Conservation (phyloP, 306 rosid genomes). For the Benincasa hispida region DNA sequence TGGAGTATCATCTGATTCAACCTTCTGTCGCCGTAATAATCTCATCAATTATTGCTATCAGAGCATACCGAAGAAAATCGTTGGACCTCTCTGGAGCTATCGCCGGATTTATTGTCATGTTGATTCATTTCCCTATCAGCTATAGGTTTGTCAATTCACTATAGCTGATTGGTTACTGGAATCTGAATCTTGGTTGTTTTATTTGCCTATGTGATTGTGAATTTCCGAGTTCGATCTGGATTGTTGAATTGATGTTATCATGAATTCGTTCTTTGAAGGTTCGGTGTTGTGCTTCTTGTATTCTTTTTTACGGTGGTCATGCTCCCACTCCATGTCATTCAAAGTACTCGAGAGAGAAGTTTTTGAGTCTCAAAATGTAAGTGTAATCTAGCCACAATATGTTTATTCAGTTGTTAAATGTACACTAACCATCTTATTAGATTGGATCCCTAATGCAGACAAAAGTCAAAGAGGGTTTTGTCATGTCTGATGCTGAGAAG, state of each 20-base stretch:
- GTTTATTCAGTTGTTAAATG: too few species aligned
- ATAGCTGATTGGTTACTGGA: background rate
- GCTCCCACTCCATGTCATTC: too few species aligned
- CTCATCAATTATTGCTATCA: slow-evolving; percentile 36
- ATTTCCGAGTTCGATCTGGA: background rate
- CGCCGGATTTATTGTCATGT: slow-evolving; percentile 60
- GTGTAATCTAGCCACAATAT: too few species aligned
- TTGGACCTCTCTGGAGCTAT: slow-evolving; percentile 69
- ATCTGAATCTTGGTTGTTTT: background rate
- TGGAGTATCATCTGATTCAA: slow-evolving; percentile 25
- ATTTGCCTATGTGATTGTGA: background rate
- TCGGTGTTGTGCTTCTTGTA: slow-evolving; percentile 58
- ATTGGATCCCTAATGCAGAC: too few species aligned
- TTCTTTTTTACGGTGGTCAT: slow-evolving; percentile 80
- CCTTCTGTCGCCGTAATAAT: slow-evolving; percentile 29
- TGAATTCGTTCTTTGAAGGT: slow-evolving; percentile 22
- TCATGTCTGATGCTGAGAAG: too few species aligned
- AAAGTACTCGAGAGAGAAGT: too few species aligned
- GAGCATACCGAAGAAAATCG: slow-evolving; percentile 48
- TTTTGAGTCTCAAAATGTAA: too few species aligned
- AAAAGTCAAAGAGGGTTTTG: too few species aligned
- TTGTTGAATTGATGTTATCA: background rate
- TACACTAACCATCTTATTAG: too few species aligned
- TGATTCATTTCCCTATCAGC: slow-evolving; percentile 43
- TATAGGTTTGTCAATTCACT: slow-evolving; percentile 32